Evolutionary conservation across 2,329 filamentous ascomycete genomes (phyloP), one percentile per base, ranked within the genome.

Genomic region (Domatiomyces catenatus): DNA sequence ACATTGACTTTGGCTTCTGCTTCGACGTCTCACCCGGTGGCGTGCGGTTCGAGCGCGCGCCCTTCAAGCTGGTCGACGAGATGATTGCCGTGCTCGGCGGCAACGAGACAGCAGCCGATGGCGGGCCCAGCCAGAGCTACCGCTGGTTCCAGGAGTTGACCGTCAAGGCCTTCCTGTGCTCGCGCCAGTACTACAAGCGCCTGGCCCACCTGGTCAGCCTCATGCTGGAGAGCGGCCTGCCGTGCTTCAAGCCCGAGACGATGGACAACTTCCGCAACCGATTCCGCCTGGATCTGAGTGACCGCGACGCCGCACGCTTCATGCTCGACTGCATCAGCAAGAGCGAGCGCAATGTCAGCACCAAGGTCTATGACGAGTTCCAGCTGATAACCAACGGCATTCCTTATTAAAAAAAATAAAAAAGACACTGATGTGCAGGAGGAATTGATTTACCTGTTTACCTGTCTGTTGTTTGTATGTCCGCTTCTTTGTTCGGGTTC

Each of bases 11-110:
- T 63, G 92, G 92, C 8, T 99, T 98, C 76, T 96, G 90, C 71
- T 98, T 99, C 69, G 93, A 98, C 63, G 96, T 98, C 60, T 92
- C 89, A 1, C 92, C 92, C 0, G 92, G 92, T 46, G 92, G 93
- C 53, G 88, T 98, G 62, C 90, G 89, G 60, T 99, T 99, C 64
- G 92, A 99, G 72, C 84, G 92, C 20, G 92, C 92, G 0, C 92
- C 92, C 0, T 99, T 99, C 76, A 99, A 99, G 70, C 79, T 99
- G 50, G 98, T 92, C 0, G 78, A 81, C 6, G 92, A 99, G 66
- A 98, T 98, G 93, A 77, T 98, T 53, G 86, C 89, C n/a, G 92
- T 99, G 60, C 96, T 99, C 90, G 90, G 92, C 49, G 81, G 76
- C 39, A 62, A 62, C 48, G 64, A 63, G 6, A 59, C 67, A 50